These are phyloP conservation scores for Mucor ambiguus DNA, from an alignment of 371 early-diverging fungal species.

Conservation along the genomic window DNA sequence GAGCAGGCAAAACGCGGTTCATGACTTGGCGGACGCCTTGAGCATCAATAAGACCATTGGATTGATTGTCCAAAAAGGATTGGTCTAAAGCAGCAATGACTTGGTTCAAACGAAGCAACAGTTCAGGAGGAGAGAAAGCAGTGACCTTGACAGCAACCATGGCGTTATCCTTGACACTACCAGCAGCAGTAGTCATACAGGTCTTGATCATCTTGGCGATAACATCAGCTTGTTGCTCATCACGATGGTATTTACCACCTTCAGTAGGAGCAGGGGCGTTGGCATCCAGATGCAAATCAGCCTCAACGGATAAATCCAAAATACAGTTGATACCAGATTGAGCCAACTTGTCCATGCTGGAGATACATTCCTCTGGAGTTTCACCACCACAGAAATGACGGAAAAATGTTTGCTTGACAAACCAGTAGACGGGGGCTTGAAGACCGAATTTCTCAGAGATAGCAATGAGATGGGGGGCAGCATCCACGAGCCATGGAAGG, in stretches of 20 bases:
- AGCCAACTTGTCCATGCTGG: constrained; percentile 78
- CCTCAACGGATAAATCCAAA: constrained; percentile 89
- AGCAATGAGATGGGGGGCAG: constrained; percentile 67
- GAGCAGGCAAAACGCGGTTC: constrained; percentile 27
- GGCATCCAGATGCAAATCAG: constrained; percentile 71
- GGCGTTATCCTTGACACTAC: constrained; percentile 40
- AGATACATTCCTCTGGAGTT: constrained; percentile 80
- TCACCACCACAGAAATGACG: constrained; percentile 95
- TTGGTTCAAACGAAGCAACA: constrained; percentile 75
- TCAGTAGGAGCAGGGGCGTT: constrained; percentile 21
- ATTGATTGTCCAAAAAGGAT: constrained; percentile 39
- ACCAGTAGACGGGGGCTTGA: constrained; percentile 59
- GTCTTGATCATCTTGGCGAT: constrained; percentile 65
- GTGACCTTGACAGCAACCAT: constrained; percentile 93
- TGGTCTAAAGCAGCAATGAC: constrained; percentile 45
- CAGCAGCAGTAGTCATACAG: constrained; percentile 70
- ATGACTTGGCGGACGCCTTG: constrained; percentile 30
- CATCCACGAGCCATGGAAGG: constrained; percentile 64
- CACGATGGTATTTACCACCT: constrained; percentile 25
- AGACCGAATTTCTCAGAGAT: constrained; percentile 64
- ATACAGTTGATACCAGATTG: constrained; percentile 80
- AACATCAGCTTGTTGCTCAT: constrained; percentile 62
- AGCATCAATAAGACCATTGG: constrained; percentile 29
- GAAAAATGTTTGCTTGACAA: constrained; percentile 88
- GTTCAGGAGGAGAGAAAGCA: constrained; percentile 76